phyloP scores from a whole-genome alignment of 73 alveolate genomes.

The Effrenium voratum region DNA sequence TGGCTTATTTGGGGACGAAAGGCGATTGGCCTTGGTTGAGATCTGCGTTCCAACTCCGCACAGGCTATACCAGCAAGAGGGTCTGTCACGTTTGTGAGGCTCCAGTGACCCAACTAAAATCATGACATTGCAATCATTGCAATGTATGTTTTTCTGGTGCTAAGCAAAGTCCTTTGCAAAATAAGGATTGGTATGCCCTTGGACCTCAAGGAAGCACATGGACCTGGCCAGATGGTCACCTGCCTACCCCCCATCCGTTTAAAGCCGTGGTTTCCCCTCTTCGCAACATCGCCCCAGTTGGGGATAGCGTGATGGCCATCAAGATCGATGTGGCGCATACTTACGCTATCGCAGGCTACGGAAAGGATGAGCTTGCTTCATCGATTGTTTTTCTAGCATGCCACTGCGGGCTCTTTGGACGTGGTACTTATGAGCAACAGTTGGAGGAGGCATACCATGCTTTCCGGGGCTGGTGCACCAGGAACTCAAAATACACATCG shows the following conservation, averaged over 20 bases:
- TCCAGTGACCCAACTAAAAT: neutral
- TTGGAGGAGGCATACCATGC: neutral
- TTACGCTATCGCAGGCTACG: slow-evolving; percentile 27
- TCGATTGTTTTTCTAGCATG: neutral
- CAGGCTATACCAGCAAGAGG: neutral
- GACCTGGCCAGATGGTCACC: neutral
- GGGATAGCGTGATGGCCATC: too few species aligned
- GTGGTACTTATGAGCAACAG: neutral
- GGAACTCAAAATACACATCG: neutral
- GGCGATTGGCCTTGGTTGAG: slow-evolving; percentile 9
- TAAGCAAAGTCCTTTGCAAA: neutral
- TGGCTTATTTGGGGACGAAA: neutral
- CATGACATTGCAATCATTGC: neutral
- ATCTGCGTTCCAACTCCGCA: neutral
- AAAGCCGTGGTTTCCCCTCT: too few species aligned
- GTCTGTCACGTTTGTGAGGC: neutral
- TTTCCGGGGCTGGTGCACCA: neutral
- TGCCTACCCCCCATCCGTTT: too few species aligned
- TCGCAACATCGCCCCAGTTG: too few species aligned
- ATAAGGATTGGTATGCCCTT: neutral
- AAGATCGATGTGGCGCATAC: slow-evolving; percentile 20
- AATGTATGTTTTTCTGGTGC: neutral
- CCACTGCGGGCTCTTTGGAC: neutral
- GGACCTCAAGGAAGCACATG: neutral
- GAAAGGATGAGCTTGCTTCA: slow-evolving; percentile 38